These are phyloP conservation scores for Choiromyces venosus DNA, from an alignment of 495 filamentous ascomycete species.

Conservation along the genomic window DNA sequence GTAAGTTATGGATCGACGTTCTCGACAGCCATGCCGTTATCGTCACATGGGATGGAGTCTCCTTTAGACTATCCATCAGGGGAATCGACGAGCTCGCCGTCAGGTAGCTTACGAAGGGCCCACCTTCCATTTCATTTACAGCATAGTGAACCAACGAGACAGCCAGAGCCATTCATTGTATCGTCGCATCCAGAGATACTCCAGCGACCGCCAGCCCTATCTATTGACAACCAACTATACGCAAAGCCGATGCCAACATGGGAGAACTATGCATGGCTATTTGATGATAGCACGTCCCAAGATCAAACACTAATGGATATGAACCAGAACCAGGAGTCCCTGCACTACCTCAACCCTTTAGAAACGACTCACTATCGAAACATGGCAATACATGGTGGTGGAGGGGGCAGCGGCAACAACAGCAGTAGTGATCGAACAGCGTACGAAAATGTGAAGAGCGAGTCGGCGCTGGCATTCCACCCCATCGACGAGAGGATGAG, in stretches of 20 bases:
- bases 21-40: conserved; percentile 33
- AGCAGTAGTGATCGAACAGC: not conserved
- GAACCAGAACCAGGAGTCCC: conserved; percentile 31
- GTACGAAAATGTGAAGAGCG: conserved; percentile 27
- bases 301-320: conserved; percentile 39
- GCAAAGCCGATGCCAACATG: conserved; percentile 39
- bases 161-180: conserved; percentile 31
- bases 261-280: conserved; percentile 42
- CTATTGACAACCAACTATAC: conserved; percentile 32
- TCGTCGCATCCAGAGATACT: conserved; percentile 39
- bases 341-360: conserved; percentile 36
- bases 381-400: conserved; percentile 33
- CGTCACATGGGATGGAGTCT: conserved; percentile 22
- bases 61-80: conserved; percentile 31
- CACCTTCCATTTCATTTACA: conserved; percentile 41
- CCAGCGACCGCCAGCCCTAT: conserved; percentile 31
- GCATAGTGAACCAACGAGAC: conserved; percentile 40
- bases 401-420: not conserved
- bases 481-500: conserved; percentile 37
- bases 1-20: conserved; percentile 33
- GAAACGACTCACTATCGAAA: conserved; percentile 38
- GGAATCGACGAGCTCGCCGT: conserved; percentile 30
- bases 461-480: conserved; percentile 33
- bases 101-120: conserved; percentile 30
- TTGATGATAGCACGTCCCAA: conserved; percentile 38